Evolutionary conservation across 441 rosid genomes (phyloP), one percentile per base, ranked within the genome.

Genomic region (Erodium moschatum): DNA sequence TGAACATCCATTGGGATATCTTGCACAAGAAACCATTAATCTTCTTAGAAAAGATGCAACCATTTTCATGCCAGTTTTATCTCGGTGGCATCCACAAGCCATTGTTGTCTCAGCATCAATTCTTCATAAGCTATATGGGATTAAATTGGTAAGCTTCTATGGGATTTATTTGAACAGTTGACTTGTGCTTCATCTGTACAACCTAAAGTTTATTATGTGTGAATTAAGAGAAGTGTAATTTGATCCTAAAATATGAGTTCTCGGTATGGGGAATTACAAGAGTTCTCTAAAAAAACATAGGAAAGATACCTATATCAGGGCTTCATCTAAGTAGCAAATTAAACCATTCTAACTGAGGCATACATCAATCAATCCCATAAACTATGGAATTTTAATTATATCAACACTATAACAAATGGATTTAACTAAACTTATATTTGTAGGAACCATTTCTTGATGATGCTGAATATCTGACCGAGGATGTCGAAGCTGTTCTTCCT

Each of bases 371-470:
- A 44, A 44, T 44, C n/a, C 50, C 50, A 44, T 44, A 44, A 44
- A 11, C 2, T 44, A 44, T 44, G 50, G 2, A n/a, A 44, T 44
- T 44, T n/a, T 12, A 10, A 44, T 9, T 44, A 44, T 44, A n/a
- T 44, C n/a, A 44, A 44, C 50, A 44, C 50, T 12, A 29, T 24
- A 54, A 42, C 67, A 18, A 46, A 18, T 63, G 66, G 62, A 76
- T 52, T 71, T 69, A 77, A 67, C 16, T 69, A 67, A 56, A 73
- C 63, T 69, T 75, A 68, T 65, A 68, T 54, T 81, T 79, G 76
- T 88, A 95, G 99, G 91, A 87, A 89, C 97, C 99, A 63, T 95
- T 95, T 80, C 88, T 86, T 76, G 96, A 91, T 78, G 79, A 82
- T 71, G 87, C 86, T 65, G 97, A 95, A 75, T 91, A 89, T 74